Evolutionary conservation across 2,329 filamentous ascomycete species (phyloP), one percentile per base, ranked within the genome.

Genomic region (Epicoccum nigrum): DNA sequence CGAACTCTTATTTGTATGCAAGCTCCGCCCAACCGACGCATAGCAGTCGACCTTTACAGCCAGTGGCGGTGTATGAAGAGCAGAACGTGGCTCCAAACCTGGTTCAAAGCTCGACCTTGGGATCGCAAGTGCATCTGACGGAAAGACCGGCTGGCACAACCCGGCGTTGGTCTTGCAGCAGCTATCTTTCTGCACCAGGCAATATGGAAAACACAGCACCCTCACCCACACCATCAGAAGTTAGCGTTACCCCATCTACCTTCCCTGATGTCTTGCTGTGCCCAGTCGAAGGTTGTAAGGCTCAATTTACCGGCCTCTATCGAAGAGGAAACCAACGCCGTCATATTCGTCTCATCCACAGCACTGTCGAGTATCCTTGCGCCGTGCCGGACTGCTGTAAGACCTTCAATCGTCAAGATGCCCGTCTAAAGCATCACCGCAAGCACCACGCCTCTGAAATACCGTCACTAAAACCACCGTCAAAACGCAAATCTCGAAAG

Each of bases 351-450:
- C 8, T 28, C 5, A 0, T 30, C 1, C 37, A 40, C 23, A 25
- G 17, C 4, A 8, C 13, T 7, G 16, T 13, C 19, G 17, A 15
- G 12, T 45, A 38, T 16, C 33, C 19, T 3, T 45, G 43, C 23
- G 25, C 7, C 21, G 27, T 20, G 23, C 8, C 2, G 6, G 33
- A 27, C 2, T 45, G 43, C 11, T 9, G 23, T 7, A 45, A 31
- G 17, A 23, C 8, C 1, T 45, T 38, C 34, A 27, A 32, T 13
- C 23, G 43, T 19, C 8, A 27, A 5, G 43, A 45, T 30, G 43
- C 43, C 5, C 43, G 33, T 12, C 27, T 38, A 12, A 45, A 45
- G 17, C 43, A 45, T 20, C 27, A 38, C n/a, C 33, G 43, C 13
- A 38, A 32, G 25, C 4, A 15, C 5, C 43, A 37, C 25, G 3